Evolutionary conservation across 2,329 filamentous ascomycete species (phyloP).

Genomic region (Alternaria conjuncta): DNA sequence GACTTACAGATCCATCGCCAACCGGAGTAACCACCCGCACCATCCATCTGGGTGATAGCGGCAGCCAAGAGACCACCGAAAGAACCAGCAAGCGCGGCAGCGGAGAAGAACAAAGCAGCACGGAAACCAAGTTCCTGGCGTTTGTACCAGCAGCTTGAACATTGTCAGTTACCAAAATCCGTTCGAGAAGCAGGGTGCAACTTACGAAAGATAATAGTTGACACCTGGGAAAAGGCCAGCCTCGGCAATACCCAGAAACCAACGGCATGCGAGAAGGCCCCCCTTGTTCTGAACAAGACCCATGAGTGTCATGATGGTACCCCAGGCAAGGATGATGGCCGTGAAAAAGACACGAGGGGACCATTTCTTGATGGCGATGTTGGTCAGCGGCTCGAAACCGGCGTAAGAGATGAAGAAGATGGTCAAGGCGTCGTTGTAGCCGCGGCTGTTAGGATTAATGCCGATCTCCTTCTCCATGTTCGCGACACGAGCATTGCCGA

Average conservation of each 20-base stretch:
- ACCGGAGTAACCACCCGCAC: conserved; percentile 54
- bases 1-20: conserved; percentile 49
- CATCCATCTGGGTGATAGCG: conserved; percentile 66
- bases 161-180: conserved; percentile 1
- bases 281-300: conserved; percentile 52
- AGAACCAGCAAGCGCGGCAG: conserved; percentile 63
- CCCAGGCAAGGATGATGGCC: conserved; percentile 58
- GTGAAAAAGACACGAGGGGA: conserved; percentile 56
- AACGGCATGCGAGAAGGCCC: conserved; percentile 45
- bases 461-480: conserved; percentile 36
- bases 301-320: conserved; percentile 58
- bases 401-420: conserved; percentile 67
- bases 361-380: conserved; percentile 67
- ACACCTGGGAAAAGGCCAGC: conserved; percentile 49
- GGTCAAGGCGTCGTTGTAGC: conserved; percentile 70
- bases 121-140: conserved; percentile 61
- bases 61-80: conserved; percentile 67
- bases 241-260: conserved; percentile 48
- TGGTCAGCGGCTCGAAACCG: conserved; percentile 61
- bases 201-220: conserved; percentile 64
- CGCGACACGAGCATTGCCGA: conserved; percentile 55
- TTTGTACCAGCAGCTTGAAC: conserved; percentile 58
- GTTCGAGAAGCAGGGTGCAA: background rate
- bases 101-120: conserved; percentile 66
- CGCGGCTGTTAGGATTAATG: conserved; percentile 56